Percentiles rank a stretch among this genome's conserved stretches.
Conservation (phyloP, 169 alveolate genomes). For the Eimeria mitis region DNA sequence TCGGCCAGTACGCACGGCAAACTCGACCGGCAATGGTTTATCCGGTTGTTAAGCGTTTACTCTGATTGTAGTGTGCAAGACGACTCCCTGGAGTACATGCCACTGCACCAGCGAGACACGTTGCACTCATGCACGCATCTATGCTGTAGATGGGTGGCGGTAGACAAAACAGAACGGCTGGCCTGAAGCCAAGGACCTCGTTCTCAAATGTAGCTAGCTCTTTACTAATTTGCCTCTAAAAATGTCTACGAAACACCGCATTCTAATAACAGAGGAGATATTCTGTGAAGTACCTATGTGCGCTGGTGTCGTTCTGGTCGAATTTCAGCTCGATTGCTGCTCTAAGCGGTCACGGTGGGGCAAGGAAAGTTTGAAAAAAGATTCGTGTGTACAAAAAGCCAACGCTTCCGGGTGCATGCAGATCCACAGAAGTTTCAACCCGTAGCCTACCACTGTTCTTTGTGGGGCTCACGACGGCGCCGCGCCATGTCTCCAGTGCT, state of each 20-base stretch:
- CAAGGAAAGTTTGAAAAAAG: not conserved
- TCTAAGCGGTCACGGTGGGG: not conserved
- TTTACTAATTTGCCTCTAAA: not conserved
- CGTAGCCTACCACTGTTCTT: not conserved
- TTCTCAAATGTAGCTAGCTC: not conserved
- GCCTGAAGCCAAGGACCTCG: not conserved
- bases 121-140: not conserved
- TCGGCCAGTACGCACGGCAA: not conserved
- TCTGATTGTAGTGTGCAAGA: not conserved
- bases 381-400: not conserved
- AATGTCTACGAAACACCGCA: not conserved
- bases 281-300: not conserved
- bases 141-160: not conserved
- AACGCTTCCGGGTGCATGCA: not conserved
- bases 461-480: slow-evolving; percentile 22
- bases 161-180: not conserved
- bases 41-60: not conserved
- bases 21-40: not conserved
- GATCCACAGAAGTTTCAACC: not conserved
- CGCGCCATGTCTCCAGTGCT: slow-evolving; percentile 3
- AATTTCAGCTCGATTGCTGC: no score
- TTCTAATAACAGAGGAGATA: not conserved
- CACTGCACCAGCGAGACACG: not conserved
- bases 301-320: not conserved
- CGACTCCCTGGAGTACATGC: not conserved